Conservation (phyloP, 2,329 filamentous ascomycete species). For the Aureobasidium sp. region DNA sequence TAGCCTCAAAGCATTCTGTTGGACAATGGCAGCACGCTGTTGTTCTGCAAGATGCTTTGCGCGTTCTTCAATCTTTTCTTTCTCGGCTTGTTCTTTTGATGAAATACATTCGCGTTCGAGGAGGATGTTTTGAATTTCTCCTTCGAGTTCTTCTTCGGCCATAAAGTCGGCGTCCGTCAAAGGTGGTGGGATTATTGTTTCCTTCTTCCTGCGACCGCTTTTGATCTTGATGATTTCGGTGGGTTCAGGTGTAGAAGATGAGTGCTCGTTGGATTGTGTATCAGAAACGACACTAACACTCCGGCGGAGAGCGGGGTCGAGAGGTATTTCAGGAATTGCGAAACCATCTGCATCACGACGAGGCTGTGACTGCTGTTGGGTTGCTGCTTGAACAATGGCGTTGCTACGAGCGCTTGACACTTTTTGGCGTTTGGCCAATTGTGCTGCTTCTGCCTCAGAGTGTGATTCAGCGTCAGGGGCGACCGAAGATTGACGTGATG, state of each 20-base stretch:
- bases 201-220: constrained; percentile 14
- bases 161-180: constrained; percentile 40
- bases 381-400: constrained; percentile 5
- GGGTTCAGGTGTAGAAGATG: neutral
- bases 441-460: constrained; percentile 9
- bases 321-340: constrained; percentile 30
- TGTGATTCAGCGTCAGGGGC: neutral
- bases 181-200: constrained; percentile 23
- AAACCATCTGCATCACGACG: constrained; percentile 37
- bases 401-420: constrained; percentile 15
- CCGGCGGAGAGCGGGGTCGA: constrained; percentile 20
- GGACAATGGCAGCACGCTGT: constrained; percentile 28
- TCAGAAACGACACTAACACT: constrained; percentile 21
- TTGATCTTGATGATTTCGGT: neutral
- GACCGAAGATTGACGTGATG: constrained; percentile 22
- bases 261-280: constrained; percentile 22
- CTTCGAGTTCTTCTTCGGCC: constrained; percentile 40
- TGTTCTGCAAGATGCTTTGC: constrained; percentile 24
- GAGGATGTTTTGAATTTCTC: constrained; percentile 35
- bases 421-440: constrained; percentile 20
- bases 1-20: constrained; percentile 45
- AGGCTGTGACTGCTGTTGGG: constrained; percentile 15
- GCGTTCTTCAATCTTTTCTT: constrained; percentile 24
- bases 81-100: constrained; percentile 25
- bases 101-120: constrained; percentile 25